These are phyloP conservation scores for Phytophthora sojae DNA, from an alignment of 352 stramenopile genomes.

Conservation along the genomic window DNA sequence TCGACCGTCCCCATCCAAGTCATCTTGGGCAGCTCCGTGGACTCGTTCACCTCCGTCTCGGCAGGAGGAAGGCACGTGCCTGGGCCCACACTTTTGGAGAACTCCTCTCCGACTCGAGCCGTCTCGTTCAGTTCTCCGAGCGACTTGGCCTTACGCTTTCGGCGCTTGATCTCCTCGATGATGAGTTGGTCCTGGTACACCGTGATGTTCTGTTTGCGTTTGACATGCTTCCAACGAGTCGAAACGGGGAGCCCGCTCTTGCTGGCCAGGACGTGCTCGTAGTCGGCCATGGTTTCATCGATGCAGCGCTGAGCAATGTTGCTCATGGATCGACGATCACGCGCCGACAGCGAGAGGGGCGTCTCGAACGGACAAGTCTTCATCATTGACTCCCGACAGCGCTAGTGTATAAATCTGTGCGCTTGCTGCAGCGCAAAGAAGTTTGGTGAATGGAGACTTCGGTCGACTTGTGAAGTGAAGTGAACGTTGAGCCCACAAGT, in stretches of 20 bases:
- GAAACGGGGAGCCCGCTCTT: slow-evolving; percentile 30
- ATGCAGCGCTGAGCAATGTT: slow-evolving; percentile 30
- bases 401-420: slow-evolving; percentile 8
- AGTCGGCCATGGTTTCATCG: slow-evolving; percentile 38
- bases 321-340: slow-evolving; percentile 30
- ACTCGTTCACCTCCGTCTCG: slow-evolving; percentile 8
- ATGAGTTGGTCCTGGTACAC: slow-evolving; percentile 37
- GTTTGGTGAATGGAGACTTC: slow-evolving; percentile 28
- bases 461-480: background rate
- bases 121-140: slow-evolving; percentile 32
- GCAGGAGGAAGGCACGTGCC: slow-evolving; percentile 4
- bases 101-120: slow-evolving; percentile 20
- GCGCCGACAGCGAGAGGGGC: slow-evolving; percentile 36
- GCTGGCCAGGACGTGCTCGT: slow-evolving; percentile 38
- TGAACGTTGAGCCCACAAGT: slow-evolving; percentile 18
- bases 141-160: slow-evolving; percentile 33
- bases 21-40: slow-evolving; percentile 30
- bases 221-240: slow-evolving; percentile 41
- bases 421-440: slow-evolving; percentile 12
- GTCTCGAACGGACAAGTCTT: slow-evolving; percentile 35
- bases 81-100: slow-evolving; percentile 22
- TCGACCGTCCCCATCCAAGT: slow-evolving; percentile 40
- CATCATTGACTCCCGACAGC: background rate
- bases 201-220: slow-evolving; percentile 37
- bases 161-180: slow-evolving; percentile 36